These are phyloP conservation scores for Hyphodiscus sp. DNA, from an alignment of 2,329 filamentous ascomycete species.

Conservation along the genomic window DNA sequence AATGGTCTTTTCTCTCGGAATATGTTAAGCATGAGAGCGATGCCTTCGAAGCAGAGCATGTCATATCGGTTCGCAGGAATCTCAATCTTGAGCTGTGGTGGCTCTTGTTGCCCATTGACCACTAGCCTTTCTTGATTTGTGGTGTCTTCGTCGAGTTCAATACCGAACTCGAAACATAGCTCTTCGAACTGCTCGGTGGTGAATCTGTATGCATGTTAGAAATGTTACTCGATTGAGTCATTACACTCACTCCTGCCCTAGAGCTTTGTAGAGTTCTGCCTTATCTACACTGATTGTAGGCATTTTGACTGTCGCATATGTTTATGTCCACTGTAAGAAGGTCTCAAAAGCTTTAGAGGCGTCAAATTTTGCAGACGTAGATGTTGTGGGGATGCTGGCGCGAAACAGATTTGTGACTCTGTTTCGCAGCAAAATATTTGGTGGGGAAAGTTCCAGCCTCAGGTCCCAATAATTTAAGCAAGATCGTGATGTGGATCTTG, in stretches of 20 bases:
- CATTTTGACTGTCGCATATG: constrained; percentile 50
- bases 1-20: constrained; percentile 72
- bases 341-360: not conserved
- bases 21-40: constrained; percentile 91
- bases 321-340: constrained; percentile 7
- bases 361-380: not conserved
- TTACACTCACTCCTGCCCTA: constrained; percentile 71
- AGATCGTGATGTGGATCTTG: no score
- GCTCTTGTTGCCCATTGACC: constrained; percentile 73
- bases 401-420: constrained; percentile 13
- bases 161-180: constrained; percentile 92
- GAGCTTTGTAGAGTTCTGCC: constrained; percentile 86
- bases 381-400: constrained; percentile 12
- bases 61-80: constrained; percentile 93
- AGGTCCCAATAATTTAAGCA: not conserved
- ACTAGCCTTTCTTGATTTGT: constrained; percentile 53
- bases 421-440: constrained; percentile 4
- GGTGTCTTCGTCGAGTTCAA: constrained; percentile 89
- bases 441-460: constrained; percentile 1
- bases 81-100: constrained; percentile 94
- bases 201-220: constrained; percentile 48
- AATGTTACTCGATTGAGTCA: constrained; percentile 15
- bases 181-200: constrained; percentile 95
- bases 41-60: constrained; percentile 96
- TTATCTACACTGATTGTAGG: constrained; percentile 97